Percentiles rank a stretch among this genome's conserved stretches.
Evolutionary conservation across 495 filamentous ascomycete species (phyloP).

Genomic region (Podospora conica): DNA sequence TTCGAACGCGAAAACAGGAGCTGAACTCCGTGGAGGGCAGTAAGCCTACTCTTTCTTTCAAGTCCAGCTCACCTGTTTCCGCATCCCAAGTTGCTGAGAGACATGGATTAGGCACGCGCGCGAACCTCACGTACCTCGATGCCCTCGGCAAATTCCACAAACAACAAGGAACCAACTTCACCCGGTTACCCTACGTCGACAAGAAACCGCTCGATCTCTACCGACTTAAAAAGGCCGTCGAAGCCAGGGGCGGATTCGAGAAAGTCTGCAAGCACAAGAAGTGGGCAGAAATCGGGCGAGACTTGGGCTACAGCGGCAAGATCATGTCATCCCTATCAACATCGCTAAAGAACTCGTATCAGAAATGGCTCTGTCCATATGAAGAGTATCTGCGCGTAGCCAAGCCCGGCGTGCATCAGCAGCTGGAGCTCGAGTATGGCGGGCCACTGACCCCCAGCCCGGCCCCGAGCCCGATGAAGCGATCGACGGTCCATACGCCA

Average conservation of each 20-base stretch:
- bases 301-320: conserved; percentile 96
- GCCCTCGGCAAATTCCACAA: conserved; percentile 95
- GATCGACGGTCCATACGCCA: conserved; percentile 62
- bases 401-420: conserved; percentile 95
- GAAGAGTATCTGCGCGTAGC: conserved; percentile 90
- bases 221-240: conserved; percentile 93
- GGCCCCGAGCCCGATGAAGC: conserved; percentile 77
- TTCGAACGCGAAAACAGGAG: conserved; percentile 92
- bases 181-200: conserved; percentile 91
- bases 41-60: conserved; percentile 47
- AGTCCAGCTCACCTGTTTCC: conserved; percentile 6
- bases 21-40: conserved; percentile 98
- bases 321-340: conserved; percentile 99
- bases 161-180: conserved; percentile 89
- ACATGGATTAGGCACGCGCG: conserved; percentile 65
- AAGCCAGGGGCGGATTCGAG: conserved; percentile 87
- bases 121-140: conserved; percentile 94
- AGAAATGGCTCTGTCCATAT: conserved; percentile 92
- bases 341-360: conserved; percentile 96
- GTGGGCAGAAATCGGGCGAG: conserved; percentile 97
- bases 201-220: conserved; percentile 96
- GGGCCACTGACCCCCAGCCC: conserved; percentile 93
- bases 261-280: conserved; percentile 96
- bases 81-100: conserved; percentile 9
- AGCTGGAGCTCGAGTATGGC: conserved; percentile 87